These are phyloP conservation scores for Fonsecaea multimorphosa DNA, from an alignment of 2,329 filamentous ascomycete genomes.

Conservation along the genomic window DNA sequence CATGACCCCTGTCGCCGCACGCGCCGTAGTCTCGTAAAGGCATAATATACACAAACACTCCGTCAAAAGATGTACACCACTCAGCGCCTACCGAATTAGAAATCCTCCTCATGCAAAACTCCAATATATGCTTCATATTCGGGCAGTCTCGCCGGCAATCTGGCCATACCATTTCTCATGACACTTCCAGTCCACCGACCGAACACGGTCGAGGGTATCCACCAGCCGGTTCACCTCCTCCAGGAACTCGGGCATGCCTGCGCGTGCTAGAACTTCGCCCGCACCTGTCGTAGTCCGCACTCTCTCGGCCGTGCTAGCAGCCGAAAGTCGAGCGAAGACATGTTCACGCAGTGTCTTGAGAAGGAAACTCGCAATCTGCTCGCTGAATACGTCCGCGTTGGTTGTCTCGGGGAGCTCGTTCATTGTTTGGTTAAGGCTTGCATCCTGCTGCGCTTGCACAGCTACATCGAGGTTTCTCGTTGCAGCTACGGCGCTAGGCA, in stretches of 20 bases:
- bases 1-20: not conserved
- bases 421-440: slow-evolving; percentile 26
- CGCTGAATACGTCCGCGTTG: slow-evolving; percentile 56
- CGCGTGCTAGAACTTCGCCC: slow-evolving; percentile 63
- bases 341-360: slow-evolving; percentile 65
- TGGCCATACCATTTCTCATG: slow-evolving; percentile 65
- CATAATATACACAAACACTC: slow-evolving; percentile 8
- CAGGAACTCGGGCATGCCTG: slow-evolving; percentile 68
- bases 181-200: slow-evolving; percentile 64
- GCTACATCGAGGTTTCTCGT: slow-evolving; percentile 38
- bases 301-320: slow-evolving; percentile 65
- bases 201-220: slow-evolving; percentile 62
- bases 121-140: not conserved
- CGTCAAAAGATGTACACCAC: not conserved
- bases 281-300: slow-evolving; percentile 64
- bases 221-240: slow-evolving; percentile 65
- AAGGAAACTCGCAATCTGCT: slow-evolving; percentile 66
- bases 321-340: slow-evolving; percentile 60
- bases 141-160: slow-evolving; percentile 43
- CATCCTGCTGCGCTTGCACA: slow-evolving; percentile 45
- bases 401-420: slow-evolving; percentile 45
- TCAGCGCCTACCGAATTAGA: not conserved
- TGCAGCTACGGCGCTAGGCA: slow-evolving; percentile 59
- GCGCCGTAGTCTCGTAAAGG: slow-evolving; percentile 6
- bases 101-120: not conserved